These are phyloP conservation scores for Rhodotorula mucilaginosa DNA, from an alignment of 1,284 basidiomycete species.

Conservation along the genomic window DNA sequence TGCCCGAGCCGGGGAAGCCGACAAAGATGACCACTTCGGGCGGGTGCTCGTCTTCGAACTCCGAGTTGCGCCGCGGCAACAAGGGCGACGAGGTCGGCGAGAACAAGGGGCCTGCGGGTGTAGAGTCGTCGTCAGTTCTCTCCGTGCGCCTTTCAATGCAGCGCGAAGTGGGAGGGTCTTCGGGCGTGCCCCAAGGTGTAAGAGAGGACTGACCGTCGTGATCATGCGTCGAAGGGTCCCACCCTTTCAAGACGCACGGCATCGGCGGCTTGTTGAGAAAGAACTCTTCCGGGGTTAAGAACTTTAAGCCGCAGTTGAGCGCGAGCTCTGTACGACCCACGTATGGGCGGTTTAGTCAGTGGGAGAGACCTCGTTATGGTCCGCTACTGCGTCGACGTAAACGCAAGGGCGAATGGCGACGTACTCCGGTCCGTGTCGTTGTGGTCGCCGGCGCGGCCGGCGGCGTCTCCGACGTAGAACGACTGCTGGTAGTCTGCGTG, in stretches of 20 bases:
- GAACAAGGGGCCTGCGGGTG: conserved; percentile 58
- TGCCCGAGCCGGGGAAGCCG: conserved; percentile 82
- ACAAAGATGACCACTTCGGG: conserved; percentile 74
- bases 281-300: conserved; percentile 74
- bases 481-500: conserved; percentile 62
- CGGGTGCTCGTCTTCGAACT: conserved; percentile 26
- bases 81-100: conserved; percentile 65
- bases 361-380: too few species aligned
- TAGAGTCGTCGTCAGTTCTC: too few species aligned
- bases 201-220: conserved; percentile 14
- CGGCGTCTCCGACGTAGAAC: conserved; percentile 87
- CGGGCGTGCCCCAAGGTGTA: conserved; percentile 35
- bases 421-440: conserved; percentile 28
- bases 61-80: conserved; percentile 52
- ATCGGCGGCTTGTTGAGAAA: conserved; percentile 59
- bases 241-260: conserved; percentile 10
- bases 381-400: too few species aligned
- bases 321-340: conserved; percentile 69
- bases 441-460: conserved; percentile 60
- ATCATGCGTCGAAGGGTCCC: conserved; percentile 22
- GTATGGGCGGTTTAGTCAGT: too few species aligned
- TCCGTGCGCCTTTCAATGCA: too few species aligned
- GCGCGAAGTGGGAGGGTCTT: neutral
- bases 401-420: too few species aligned
- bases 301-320: conserved; percentile 63